phyloP scores from a whole-genome alignment of 306 rosid genomes.

The Carpinus fangiana region DNA sequence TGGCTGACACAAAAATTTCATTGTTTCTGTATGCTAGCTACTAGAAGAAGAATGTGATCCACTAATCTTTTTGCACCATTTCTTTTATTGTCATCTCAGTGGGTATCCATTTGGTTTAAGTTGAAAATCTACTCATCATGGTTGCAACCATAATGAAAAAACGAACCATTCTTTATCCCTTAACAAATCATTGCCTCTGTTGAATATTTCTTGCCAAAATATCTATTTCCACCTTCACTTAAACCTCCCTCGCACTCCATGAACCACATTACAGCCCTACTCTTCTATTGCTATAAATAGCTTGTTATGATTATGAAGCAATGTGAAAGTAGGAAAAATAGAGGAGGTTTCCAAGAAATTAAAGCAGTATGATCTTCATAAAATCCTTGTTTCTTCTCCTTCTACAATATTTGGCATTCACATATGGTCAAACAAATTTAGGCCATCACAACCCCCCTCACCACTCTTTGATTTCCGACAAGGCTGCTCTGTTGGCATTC shows the following conservation, averaged over 20 bases:
- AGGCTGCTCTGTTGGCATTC: constrained; percentile 56
- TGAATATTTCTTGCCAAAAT: neutral
- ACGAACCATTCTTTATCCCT: neutral
- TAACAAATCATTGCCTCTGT: neutral
- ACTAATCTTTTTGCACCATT: neutral
- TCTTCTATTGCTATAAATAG: neutral
- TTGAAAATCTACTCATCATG: constrained; percentile 1
- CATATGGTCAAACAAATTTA: constrained; percentile 22
- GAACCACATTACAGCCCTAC: neutral
- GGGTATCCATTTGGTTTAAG: neutral
- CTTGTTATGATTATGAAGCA: neutral
- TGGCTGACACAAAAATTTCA: too few relatives aligned
- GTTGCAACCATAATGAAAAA: neutral
- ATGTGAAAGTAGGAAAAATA: neutral
- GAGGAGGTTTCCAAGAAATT: neutral
- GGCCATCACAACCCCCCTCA: constrained; percentile 33
- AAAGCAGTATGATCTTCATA: neutral
- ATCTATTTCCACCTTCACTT: neutral
- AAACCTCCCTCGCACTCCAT: neutral
- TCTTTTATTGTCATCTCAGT: neutral
- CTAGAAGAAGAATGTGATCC: neutral
- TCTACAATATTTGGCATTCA: constrained; percentile 36
- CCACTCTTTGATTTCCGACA: constrained; percentile 49
- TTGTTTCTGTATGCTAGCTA: too few relatives aligned
- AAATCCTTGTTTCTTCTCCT: constrained; percentile 33